These are phyloP conservation scores for Petasospora fabianii DNA, from an alignment of 1,139 yeast species.

Conservation along the genomic window DNA sequence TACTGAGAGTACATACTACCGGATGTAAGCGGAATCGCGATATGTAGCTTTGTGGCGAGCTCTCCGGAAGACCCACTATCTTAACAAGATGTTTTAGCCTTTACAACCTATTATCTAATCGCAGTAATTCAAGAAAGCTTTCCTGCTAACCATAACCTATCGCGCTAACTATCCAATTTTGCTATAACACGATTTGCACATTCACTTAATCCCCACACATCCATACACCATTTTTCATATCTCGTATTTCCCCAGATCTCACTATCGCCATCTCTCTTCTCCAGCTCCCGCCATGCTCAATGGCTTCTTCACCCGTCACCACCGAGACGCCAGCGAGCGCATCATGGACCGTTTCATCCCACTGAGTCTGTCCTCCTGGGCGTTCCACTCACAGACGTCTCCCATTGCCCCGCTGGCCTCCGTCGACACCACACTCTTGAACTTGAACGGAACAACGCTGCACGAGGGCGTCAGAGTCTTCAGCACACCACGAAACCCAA, in stretches of 20 bases:
- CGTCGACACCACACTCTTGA: slow-evolving; percentile 20
- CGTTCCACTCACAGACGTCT: slow-evolving; percentile 4
- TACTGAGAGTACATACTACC: neutral
- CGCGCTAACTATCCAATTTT: neutral
- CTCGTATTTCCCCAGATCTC: neutral
- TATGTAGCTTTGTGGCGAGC: too few species aligned
- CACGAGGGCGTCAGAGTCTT: slow-evolving; percentile 19
- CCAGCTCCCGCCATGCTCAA: slow-evolving; percentile 2
- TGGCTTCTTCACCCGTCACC: slow-evolving; percentile 8
- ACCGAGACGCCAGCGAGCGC: slow-evolving; percentile 8
- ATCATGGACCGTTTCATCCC: slow-evolving; percentile 18
- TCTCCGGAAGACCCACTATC: too few species aligned
- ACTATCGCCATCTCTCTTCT: neutral
- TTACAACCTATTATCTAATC: too few species aligned
- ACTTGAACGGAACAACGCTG: slow-evolving; percentile 15
- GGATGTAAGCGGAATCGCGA: neutral
- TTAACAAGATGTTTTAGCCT: too few species aligned
- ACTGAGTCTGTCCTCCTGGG: slow-evolving; percentile 7
- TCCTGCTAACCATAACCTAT: neutral
- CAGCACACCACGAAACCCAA: neutral
- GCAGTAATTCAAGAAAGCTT: too few species aligned
- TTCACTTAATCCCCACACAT: neutral
- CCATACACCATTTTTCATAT: neutral
- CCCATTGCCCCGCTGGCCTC: slow-evolving; percentile 3
- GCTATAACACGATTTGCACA: neutral